Percentiles rank a stretch among this genome's conserved stretches.
These are phyloP conservation scores for Aegilops sharonensis DNA, from an alignment of 176 grass and related monocot genomes.

Conservation along the genomic window DNA sequence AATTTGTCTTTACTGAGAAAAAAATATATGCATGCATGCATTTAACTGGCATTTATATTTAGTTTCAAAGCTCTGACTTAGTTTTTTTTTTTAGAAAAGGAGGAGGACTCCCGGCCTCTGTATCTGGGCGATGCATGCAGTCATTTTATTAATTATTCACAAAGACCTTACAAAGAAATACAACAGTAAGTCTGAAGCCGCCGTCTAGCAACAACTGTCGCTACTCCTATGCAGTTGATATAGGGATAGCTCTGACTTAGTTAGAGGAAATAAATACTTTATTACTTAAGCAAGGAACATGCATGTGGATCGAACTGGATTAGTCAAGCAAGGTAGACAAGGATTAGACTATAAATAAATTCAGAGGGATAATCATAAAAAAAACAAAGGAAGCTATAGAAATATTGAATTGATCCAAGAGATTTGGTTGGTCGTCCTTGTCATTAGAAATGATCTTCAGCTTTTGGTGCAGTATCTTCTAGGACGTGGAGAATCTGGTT, in stretches of 20 bases:
- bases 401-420: not conserved
- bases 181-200: too few species aligned
- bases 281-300: not conserved
- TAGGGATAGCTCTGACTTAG: not conserved
- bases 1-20: not conserved
- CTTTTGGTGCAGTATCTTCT: not conserved
- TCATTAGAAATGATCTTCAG: not conserved
- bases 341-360: not conserved
- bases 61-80: not conserved
- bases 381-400: not conserved
- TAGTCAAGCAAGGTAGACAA: not conserved
- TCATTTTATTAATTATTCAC: too few species aligned
- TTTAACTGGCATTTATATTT: not conserved
- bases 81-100: too few species aligned
- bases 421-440: not conserved
- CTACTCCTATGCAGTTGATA: too few species aligned
- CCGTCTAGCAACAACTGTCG: too few species aligned
- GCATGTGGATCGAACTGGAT: not conserved
- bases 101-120: too few species aligned
- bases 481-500: not conserved
- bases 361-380: not conserved
- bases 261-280: slow-evolving; percentile 5
- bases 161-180: too few species aligned
- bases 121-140: too few species aligned
- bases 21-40: too few species aligned